Evolutionary conservation across 768 basidiomycete genomes (phyloP), one percentile per base, ranked within the genome.

Genomic region (Mycena filopes): DNA sequence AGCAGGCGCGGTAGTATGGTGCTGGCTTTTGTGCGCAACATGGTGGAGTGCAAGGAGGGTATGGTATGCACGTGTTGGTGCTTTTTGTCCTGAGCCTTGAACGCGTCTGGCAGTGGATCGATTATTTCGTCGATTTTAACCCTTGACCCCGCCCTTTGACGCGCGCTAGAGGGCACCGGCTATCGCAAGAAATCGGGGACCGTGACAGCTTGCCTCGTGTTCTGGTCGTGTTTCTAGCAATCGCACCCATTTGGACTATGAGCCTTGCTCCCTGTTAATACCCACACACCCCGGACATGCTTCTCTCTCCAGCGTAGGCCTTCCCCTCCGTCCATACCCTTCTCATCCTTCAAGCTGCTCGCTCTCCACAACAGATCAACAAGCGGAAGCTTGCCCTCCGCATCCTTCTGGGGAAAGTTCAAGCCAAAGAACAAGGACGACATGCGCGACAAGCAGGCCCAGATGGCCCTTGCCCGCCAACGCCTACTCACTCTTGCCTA

Each of bases 401-500:
- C 80, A 72, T 80, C 80, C 41, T 84, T 87, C 72, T 87, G 86
- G 86, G 86, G 85, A 66, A 92, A 88, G 75, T 86, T 93, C 80
- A 91, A 89, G 78, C 83, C 86, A 67, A 92, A 90, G 79, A 76
- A 81, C 76, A 91, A 91, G 80, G 89, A 92, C 70, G 88, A 90
- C n/a, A 78, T 84, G 68, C 82, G 85, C 70, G 81, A 84, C 50
- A 80, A 77, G 57, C 82, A 84, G 29, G 80, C 83, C 1, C 85
- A 85, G 23, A 91, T 92, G 88, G 86, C 91, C 4, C 83, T 94
- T 70, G 83, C 89, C 26, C 80, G 92, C 58, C 90, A 91, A 70
- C 87, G 91, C 65, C 86, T 93, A 68, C 83, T 95, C 70, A 95
- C 94, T 63, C 87, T 95, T 62, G 89, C 87, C 11, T 93, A 89